Evolutionary conservation across 805 yeast species (phyloP).

Genomic region (Cyberlindnera samutprakarnensis): DNA sequence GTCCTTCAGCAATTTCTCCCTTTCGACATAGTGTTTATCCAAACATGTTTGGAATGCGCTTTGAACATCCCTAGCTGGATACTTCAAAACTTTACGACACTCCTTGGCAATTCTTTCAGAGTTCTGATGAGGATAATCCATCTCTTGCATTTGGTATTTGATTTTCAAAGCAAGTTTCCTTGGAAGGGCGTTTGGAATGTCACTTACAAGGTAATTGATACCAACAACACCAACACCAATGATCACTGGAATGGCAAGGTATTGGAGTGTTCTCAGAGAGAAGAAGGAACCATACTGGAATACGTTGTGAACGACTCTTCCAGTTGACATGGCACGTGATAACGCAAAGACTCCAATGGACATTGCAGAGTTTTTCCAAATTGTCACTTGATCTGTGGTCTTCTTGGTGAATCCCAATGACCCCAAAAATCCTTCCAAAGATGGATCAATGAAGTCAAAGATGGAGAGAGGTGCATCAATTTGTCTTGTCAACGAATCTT

Average conservation of each 20-base stretch:
- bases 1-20: slow-evolving; percentile 44
- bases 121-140: slow-evolving; percentile 75
- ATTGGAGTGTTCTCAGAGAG: slow-evolving; percentile 30
- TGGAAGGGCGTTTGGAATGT: slow-evolving; percentile 86
- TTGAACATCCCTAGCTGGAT: slow-evolving; percentile 78
- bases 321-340: slow-evolving; percentile 26
- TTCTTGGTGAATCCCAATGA: slow-evolving; percentile 18
- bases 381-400: slow-evolving; percentile 18
- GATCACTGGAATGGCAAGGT: slow-evolving; percentile 46
- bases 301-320: slow-evolving; percentile 30
- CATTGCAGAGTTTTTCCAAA: slow-evolving; percentile 25
- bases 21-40: slow-evolving; percentile 51
- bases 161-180: slow-evolving; percentile 73
- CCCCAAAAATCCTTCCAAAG: slow-evolving; percentile 48
- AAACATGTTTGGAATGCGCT: slow-evolving; percentile 57
- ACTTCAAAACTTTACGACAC: slow-evolving; percentile 70
- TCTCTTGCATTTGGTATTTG: slow-evolving; percentile 47
- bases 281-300: slow-evolving; percentile 30
- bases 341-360: slow-evolving; percentile 24
- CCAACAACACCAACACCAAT: slow-evolving; percentile 45
- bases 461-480: slow-evolving; percentile 54
- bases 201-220: slow-evolving; percentile 58
- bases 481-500: slow-evolving; percentile 52
- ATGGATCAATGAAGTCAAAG: slow-evolving; percentile 76
- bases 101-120: slow-evolving; percentile 76